Percentiles rank a stretch among this genome's conserved stretches.
These are phyloP conservation scores for Curvularia verruculosa DNA, from an alignment of 2,329 filamentous ascomycete species.

Conservation along the genomic window DNA sequence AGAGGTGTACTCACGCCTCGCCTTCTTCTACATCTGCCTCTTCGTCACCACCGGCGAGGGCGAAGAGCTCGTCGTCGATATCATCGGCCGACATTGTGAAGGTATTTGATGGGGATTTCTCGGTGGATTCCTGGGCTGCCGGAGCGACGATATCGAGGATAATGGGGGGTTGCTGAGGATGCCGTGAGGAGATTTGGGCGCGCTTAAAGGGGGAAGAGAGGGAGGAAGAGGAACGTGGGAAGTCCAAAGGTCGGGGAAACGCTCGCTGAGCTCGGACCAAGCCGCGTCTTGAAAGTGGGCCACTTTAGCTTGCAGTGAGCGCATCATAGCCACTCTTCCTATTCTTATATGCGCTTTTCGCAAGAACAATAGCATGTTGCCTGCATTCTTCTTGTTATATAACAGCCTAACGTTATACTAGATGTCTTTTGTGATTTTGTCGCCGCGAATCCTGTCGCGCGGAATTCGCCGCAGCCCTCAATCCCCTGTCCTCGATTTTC, in stretches of 20 bases:
- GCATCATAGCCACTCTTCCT: slow-evolving; percentile 21
- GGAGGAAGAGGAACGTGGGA: slow-evolving; percentile 22
- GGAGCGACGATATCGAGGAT: slow-evolving; percentile 8
- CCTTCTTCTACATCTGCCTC: slow-evolving; percentile 72
- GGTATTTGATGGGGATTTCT: slow-evolving; percentile 10
- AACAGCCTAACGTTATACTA: slow-evolving; percentile 2
- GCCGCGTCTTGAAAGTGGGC: slow-evolving; percentile 29
- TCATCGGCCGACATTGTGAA: slow-evolving; percentile 71
- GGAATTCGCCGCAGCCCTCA: slow-evolving; percentile 6
- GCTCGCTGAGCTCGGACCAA: slow-evolving; percentile 26
- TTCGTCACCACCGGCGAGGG: slow-evolving; percentile 78
- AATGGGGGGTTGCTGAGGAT: slow-evolving; percentile 13
- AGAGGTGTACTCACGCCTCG: slow-evolving; percentile 71
- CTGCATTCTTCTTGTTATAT: slow-evolving; percentile 3
- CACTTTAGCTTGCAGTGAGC: slow-evolving; percentile 26
- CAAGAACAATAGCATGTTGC: slow-evolving; percentile 13
- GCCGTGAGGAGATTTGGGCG: slow-evolving; percentile 18
- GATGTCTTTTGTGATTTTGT: slow-evolving; percentile 28
- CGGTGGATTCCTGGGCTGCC: background rate
- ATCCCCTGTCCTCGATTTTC: slow-evolving; percentile 33
- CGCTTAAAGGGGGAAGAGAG: slow-evolving; percentile 26
- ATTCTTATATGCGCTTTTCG: slow-evolving; percentile 6
- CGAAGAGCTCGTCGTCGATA: slow-evolving; percentile 91
- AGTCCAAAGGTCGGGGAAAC: slow-evolving; percentile 31
- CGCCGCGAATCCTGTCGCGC: slow-evolving; percentile 27